Base-by-base conservation (phyloP, 2,329 filamentous ascomycete genomes). In the Cadophora sp. region DNA sequence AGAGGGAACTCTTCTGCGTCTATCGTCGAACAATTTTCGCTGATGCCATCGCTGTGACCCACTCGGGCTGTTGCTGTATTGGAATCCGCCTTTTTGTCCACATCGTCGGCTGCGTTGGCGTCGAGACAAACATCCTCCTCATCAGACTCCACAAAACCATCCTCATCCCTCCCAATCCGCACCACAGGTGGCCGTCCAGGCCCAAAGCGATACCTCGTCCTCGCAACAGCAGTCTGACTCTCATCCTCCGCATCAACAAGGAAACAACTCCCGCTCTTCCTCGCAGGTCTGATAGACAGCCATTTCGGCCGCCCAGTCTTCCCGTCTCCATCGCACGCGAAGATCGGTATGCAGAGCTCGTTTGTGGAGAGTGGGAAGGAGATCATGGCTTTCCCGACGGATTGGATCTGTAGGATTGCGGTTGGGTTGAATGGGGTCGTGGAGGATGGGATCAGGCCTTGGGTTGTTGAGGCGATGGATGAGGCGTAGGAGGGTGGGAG, bases 131-230 rank as follows among this genome's bases (percentile, higher is more conserved):
- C 22, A 80, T 76, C 3, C 68, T 65, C 11, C 36, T 30, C 4
- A 16, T 51, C 77, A 47, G 81, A 73, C 22, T 75, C 68, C 9
- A 16, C 66, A 6, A 14, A 59, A 4, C 39, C 14, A 22, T 55
- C 59, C 18, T 33, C 60, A 22, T 62, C 50, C 5, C 45, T 39
- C 1, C 55, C 39, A 18, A 72, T 62, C 14, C 74, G 72, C 27
- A 90, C 76, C 51, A 81, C 76, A 3, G 87, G 87, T 7, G 84
- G 81, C 2, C 81, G 80, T 48, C 80, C 80, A 1, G 86, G 86
- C 0, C 87, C 87, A 72, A 84, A 88, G 69, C 82, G 83, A 76
- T 89, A 89, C 3, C 80, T 82, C 0, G 87, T 89, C 0, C 75
- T 79, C 69, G 81, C 83, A n/a, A 87, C 72, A 5, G 81, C 76